Base-by-base conservation (phyloP, 2,329 filamentous ascomycete genomes). In the Leptographium radiaticola region DNA sequence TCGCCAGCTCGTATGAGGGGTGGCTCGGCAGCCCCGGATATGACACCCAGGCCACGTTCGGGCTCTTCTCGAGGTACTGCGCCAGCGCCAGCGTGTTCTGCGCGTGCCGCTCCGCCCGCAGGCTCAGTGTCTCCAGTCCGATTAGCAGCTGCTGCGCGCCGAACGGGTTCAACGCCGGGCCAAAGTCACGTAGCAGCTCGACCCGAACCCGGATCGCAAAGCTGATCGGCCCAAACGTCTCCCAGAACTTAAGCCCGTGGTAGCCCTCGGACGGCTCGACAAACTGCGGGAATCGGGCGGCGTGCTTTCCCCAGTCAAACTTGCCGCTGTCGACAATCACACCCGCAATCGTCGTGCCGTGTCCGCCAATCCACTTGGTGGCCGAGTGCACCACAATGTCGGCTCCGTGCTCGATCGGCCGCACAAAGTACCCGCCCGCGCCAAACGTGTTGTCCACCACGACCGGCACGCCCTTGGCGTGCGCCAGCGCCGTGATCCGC, bases 361-460 rank as follows among this genome's bases (percentile, higher is more conserved):
- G 91, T 44, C 90, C 90, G 55, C 90, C 90, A 58, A 97, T 96
- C 90, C 90, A 96, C 71, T 96, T 96, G 55, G 90, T 95, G 12
- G 89, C 89, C 42, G 87, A 93, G 76, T 96, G 89, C 30, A 95
- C 87, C 52, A 96, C 85, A 57, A 96, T 95, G 66, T 96, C 90
- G 59, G 87, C 90, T 53, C 90, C 90, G 68, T 95, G 86, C 30
- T 90, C 84, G 62, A 96, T 91, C 43, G 90, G 90, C 8, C 86
- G 82, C 61, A 84, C 75, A 67, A 88, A 94, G 76, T 87, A 96
- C 51, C 91, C 90, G 56, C 90, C 90, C 13, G 90, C 90, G 48
- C 90, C 91, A 63, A 96, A 96, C 10, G 90, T 96, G 75, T 96
- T 96, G 72, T 96, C 90, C 49, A 91, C 86, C 58, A 86, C 72